A percentile compares a stretch with the other conserved stretches of the same genome.
These are phyloP conservation scores for Diophrys appendiculata DNA, from an alignment of 73 alveolate genomes.

Conservation along the genomic window DNA sequence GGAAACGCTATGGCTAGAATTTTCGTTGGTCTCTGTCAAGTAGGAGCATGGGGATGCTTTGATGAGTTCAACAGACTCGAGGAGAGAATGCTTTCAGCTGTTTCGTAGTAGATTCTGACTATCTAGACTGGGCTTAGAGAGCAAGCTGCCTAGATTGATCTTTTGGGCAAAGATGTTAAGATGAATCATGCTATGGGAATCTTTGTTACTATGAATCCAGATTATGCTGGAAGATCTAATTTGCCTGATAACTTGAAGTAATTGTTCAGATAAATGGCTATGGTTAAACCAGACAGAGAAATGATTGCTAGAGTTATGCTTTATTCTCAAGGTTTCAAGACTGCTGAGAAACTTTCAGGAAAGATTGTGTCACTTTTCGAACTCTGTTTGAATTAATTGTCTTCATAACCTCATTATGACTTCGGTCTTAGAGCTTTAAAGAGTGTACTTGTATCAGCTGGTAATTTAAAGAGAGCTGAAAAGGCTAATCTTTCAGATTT, in stretches of 20 bases:
- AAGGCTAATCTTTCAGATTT: slow-evolving; percentile 78
- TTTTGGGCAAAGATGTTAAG: slow-evolving; percentile 95
- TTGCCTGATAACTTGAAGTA: slow-evolving; percentile 99
- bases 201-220: slow-evolving; percentile 99
- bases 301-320: slow-evolving; percentile 98
- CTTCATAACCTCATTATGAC: slow-evolving; percentile 99
- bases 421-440: slow-evolving; percentile 99
- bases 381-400: slow-evolving; percentile 90
- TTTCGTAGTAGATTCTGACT: slow-evolving; percentile 93
- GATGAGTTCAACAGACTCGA: slow-evolving; percentile 98
- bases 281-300: slow-evolving; percentile 99
- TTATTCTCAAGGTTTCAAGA: slow-evolving; percentile 97
- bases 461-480: slow-evolving; percentile 96
- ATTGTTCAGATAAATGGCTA: slow-evolving; percentile 99
- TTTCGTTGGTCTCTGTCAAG: slow-evolving; percentile 98
- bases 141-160: slow-evolving; percentile 89
- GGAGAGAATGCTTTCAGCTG: slow-evolving; percentile 99
- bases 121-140: slow-evolving; percentile 98
- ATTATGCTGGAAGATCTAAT: slow-evolving; percentile 99
- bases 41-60: slow-evolving; percentile 99
- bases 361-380: slow-evolving; percentile 96
- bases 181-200: slow-evolving; percentile 98
- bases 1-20: slow-evolving; percentile 99
- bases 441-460: slow-evolving; percentile 95
- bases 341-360: slow-evolving; percentile 98